These are phyloP conservation scores for Chaetothyriales sp. DNA, from an alignment of 2,329 filamentous ascomycete genomes.

Conservation along the genomic window DNA sequence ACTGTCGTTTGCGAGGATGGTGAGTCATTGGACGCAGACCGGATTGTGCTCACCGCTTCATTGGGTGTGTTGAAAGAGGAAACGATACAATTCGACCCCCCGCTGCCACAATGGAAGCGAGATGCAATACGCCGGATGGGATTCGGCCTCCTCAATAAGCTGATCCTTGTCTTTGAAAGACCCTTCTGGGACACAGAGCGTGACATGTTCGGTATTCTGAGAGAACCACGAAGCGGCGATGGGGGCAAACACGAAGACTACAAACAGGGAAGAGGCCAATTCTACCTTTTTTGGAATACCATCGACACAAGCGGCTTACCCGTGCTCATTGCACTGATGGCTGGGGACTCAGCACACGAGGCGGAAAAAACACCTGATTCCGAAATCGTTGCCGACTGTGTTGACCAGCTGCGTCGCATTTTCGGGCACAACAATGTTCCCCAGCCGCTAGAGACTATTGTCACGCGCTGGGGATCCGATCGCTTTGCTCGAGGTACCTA, in stretches of 20 bases:
- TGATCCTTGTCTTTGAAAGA: slow-evolving; percentile 75
- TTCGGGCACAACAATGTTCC: slow-evolving; percentile 56
- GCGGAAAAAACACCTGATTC: slow-evolving; percentile 66
- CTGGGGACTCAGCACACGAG: slow-evolving; percentile 81
- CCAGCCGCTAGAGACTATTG: slow-evolving; percentile 66
- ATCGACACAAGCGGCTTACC: slow-evolving; percentile 79
- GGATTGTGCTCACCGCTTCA: slow-evolving; percentile 78
- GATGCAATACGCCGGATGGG: slow-evolving; percentile 72
- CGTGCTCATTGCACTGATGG: slow-evolving; percentile 84
- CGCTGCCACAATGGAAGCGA: slow-evolving; percentile 74
- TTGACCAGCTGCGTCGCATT: slow-evolving; percentile 59
- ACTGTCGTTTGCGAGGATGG: slow-evolving; percentile 67
- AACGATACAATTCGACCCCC: slow-evolving; percentile 70
- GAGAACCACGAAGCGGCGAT: slow-evolving; percentile 51
- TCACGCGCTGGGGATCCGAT: slow-evolving; percentile 87
- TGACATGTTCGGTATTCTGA: slow-evolving; percentile 87
- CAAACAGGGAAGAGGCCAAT: slow-evolving; percentile 63
- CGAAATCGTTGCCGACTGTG: slow-evolving; percentile 67
- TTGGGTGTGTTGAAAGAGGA: slow-evolving; percentile 82
- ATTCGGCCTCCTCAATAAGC: slow-evolving; percentile 90
- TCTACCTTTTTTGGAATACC: slow-evolving; percentile 97
- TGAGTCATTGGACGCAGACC: slow-evolving; percentile 64
- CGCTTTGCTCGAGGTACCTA: slow-evolving; percentile 88
- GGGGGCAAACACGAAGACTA: slow-evolving; percentile 74
- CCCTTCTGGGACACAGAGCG: slow-evolving; percentile 81